Base-by-base conservation (phyloP, 768 basidiomycete genomes). In the Termitomyces heimii region DNA sequence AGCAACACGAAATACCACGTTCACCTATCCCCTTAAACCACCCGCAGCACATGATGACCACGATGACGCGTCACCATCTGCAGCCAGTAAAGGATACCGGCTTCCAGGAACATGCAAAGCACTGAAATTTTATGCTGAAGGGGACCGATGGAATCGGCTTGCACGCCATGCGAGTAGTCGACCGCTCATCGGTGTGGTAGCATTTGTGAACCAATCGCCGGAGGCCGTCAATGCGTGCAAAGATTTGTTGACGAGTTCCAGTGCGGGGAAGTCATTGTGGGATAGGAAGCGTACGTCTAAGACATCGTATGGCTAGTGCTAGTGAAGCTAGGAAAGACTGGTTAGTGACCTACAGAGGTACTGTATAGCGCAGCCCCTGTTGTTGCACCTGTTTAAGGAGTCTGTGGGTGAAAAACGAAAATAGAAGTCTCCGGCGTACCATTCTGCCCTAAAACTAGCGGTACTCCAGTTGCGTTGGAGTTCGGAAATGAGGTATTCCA, bases 221-320 rank as follows among this genome's bases (percentile, higher is more conserved):
- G 62, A 64, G 29, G 64, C 22, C n/a, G 57, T 60, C 54, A 72
- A 72, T 1, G 78, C 78, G 26, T 71, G 69, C 18, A 83, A 63
- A 8, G 68, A 69, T 32, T 73, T 70, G 42, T 75, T 59, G 8
- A 68, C 51, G 52, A 83, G 71, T 29, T 70, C 67, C 13, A 82
- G 58, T 14, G 64, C 48, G 0, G 81, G 77, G 61, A 73, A 81
- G 45, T 79, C 74, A 66, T 81, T 72, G 69, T 77, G 14, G 78
- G 80, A 65, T 68, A 82, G 14, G 80, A 79, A 24, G 73, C 73
- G 44, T 68, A 78, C 2, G 81, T 82, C 79, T 81, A 47, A 12
- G 22, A 26, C 29, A n/a, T n/a, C n/a, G 31, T 14, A 42, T 40
- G 29, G 49, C 42, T 40, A 12, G 26, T 31, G 7, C 24, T 32